These are phyloP conservation scores for Pachyrhizus erosus DNA, from an alignment of 306 rosid genomes.

Conservation along the genomic window DNA sequence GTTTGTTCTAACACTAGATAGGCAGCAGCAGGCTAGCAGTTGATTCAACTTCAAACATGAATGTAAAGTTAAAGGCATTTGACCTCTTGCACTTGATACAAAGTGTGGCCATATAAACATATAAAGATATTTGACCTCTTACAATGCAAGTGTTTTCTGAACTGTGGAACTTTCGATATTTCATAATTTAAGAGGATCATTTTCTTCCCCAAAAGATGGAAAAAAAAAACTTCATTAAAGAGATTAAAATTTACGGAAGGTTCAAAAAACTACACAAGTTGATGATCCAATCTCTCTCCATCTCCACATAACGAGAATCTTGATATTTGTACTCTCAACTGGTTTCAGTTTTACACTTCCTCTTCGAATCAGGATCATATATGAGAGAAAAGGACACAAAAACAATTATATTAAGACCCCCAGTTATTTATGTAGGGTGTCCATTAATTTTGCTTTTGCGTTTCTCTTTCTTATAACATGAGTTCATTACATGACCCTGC, in stretches of 20 bases:
- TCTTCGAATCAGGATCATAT: not conserved
- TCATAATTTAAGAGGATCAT: conserved; percentile 6
- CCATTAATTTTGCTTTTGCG: conserved; percentile 6
- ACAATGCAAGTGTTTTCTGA: conserved; percentile 8
- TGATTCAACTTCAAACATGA: conserved; percentile 26
- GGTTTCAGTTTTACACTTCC: conserved; percentile 8
- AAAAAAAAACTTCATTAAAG: not conserved
- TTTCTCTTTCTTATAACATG: not conserved
- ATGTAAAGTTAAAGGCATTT: not conserved
- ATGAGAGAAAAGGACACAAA: not conserved
- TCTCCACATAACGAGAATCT: not conserved
- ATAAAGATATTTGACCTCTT: not conserved
- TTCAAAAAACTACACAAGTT: not conserved
- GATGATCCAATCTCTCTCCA: not conserved
- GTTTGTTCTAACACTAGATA: not conserved
- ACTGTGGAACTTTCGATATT: not conserved
- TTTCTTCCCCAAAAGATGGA: not conserved
- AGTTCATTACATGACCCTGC: not conserved
- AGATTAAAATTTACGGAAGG: not conserved
- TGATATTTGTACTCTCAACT: not conserved
- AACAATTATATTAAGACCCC: not conserved
- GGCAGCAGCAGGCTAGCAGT: not conserved
- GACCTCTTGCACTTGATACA: not conserved
- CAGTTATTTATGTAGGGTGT: not conserved
- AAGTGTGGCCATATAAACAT: conserved; percentile 19